Evolutionary conservation across 2,329 filamentous ascomycete species (phyloP).

Genomic region (Biscogniauxia sp.): DNA sequence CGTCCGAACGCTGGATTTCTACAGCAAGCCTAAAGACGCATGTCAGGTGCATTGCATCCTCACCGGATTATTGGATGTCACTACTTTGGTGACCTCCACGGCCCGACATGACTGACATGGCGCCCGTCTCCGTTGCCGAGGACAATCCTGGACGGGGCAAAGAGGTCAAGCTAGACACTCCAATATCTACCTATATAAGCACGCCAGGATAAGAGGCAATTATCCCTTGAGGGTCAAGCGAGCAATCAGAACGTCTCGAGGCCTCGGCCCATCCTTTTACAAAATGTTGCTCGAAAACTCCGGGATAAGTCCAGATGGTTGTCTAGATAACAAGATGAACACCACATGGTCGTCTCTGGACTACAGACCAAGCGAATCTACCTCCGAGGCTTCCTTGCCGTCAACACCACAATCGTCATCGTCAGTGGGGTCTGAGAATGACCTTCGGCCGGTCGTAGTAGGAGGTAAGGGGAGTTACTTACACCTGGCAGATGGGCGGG

Average conservation of each 20-base stretch:
- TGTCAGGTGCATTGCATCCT: constrained; percentile 5
- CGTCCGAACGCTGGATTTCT: constrained; percentile 6
- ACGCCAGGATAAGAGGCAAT: background rate
- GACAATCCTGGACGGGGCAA: background rate
- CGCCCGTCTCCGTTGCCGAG: constrained; percentile 1
- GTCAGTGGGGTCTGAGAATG: background rate
- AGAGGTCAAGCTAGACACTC: background rate
- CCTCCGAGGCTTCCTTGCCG: constrained; percentile 2
- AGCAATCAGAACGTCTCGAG: background rate
- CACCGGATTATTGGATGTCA: constrained; percentile 12
- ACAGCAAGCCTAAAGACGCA: background rate
- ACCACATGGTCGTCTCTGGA: constrained; percentile 1
- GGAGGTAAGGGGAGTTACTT: constrained; percentile 15
- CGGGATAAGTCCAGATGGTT: constrained; percentile 1
- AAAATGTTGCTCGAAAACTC: constrained; percentile 9
- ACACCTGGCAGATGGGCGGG: constrained; percentile 13
- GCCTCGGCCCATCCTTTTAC: background rate
- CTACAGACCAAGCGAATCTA: background rate
- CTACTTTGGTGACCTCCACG: constrained; percentile 6
- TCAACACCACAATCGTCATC: background rate
- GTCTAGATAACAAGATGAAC: constrained; percentile 4
- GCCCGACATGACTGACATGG: constrained; percentile 6
- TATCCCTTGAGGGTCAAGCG: background rate
- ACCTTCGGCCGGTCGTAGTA: constrained; percentile 10
- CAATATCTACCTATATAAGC: background rate